Base-by-base conservation (phyloP, 768 basidiomycete genomes). In the Termitomyces sp. region DNA sequence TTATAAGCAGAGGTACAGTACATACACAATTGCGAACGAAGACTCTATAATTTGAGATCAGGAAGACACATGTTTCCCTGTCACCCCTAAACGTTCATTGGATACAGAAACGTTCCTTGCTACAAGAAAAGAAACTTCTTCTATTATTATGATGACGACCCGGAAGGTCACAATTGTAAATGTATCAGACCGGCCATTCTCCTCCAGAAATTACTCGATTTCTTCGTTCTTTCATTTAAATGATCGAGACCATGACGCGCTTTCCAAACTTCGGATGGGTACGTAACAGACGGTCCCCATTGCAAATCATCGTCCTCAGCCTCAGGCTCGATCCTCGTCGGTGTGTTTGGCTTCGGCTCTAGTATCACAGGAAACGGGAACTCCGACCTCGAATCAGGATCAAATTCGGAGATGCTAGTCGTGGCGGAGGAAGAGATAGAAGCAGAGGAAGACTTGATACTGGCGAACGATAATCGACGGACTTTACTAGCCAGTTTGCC, bases 231-330 rank as follows among this genome's bases (percentile, higher is more conserved):
- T 4, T n/a, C 36, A n/a, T 26, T 16, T 18, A 24, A 3, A 5
- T 37, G 18, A n/a, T 37, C 3, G 18, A 6, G 10, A 27, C 27
- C 3, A 34, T 24, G 48, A 10, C 8, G 26, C 24, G 5, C 24
- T 51, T 3, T 2, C 26, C 36, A 1, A 10, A 5, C 18, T 36
- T 37, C 36, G 12, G 16, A 27, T 5, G 50, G 10, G 85, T 44
- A 8, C 4, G 31, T 2, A 10, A 55, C 12, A 9, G 34, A 46
- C 24, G 46, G 46, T 1, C 54, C 26, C 54, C 54, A 55, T 0
- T 46, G 9, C 4, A 47, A 14, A 8, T 55, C 53, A 6, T 55
- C 43, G 6, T 55, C 43, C n/a, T 46, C 54, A 9, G n/a, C 18
- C 13, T 46, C 44, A 26, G 13, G 29, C 29, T 49, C 31, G n/a